A percentile compares a stretch with the other conserved stretches of the same genome.
Conservation (phyloP, 352 stramenopile species). For the Phytophthora agathidicida region DNA sequence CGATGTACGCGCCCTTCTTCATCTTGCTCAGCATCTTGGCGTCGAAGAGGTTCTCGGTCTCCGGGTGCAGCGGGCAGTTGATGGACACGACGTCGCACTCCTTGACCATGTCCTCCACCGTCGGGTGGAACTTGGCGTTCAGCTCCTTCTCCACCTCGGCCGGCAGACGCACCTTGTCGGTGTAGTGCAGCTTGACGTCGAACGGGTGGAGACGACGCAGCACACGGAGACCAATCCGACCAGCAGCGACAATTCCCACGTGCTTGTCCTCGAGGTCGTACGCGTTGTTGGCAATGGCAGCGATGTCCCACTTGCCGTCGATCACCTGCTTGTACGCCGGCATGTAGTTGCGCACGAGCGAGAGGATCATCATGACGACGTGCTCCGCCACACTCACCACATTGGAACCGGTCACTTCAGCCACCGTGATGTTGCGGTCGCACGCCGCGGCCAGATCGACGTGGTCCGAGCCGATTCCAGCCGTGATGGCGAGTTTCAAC, state of each 20-base stretch:
- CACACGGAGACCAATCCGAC: constrained; percentile 46
- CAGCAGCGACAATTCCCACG: constrained; percentile 44
- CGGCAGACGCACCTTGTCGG: constrained; percentile 46
- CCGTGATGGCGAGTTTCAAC: constrained; percentile 50
- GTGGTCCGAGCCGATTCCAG: constrained; percentile 52
- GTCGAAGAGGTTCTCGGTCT: constrained; percentile 75
- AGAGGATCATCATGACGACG: constrained; percentile 52
- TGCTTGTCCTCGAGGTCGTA: constrained; percentile 54
- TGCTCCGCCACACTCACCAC: constrained; percentile 51
- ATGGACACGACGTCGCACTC: constrained; percentile 81
- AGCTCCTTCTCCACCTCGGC: constrained; percentile 50
- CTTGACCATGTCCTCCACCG: constrained; percentile 47
- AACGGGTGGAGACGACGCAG: constrained; percentile 46
- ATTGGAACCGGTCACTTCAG: constrained; percentile 53
- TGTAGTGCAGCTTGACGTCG: constrained; percentile 59
- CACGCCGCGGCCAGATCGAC: constrained; percentile 48
- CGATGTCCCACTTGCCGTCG: constrained; percentile 51
- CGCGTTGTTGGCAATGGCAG: constrained; percentile 35
- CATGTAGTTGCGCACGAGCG: constrained; percentile 56
- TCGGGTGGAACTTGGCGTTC: constrained; percentile 40
- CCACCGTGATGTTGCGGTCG: constrained; percentile 48
- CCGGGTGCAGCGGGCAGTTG: constrained; percentile 68
- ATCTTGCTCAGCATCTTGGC: constrained; percentile 65
- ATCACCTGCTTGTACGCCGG: constrained; percentile 47
- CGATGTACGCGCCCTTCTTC: constrained; percentile 68